Conservation (phyloP, 2,329 filamentous ascomycete species). For the Fusarium coicis region DNA sequence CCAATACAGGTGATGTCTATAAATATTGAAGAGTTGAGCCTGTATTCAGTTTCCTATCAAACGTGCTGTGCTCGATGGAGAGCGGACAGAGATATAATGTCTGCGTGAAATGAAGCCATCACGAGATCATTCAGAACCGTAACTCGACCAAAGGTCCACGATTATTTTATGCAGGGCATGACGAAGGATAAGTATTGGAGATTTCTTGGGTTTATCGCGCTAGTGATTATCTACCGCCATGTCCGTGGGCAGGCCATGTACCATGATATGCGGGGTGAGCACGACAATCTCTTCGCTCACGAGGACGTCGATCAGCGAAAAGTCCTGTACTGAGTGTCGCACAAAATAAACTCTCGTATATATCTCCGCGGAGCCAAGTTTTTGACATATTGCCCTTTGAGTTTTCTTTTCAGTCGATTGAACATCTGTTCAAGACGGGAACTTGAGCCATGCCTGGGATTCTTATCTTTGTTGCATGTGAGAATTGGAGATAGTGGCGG, state of each 20-base stretch:
- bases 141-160: not conserved
- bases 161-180: not conserved
- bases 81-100: not conserved
- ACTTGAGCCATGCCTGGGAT: accelerated
- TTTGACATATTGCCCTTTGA: accelerated
- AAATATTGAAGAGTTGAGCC: too few species aligned
- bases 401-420: accelerated
- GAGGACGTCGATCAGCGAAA: not conserved
- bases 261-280: not conserved
- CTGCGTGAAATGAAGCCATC: not conserved
- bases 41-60: not conserved
- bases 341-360: not conserved
- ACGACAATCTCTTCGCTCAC: not conserved
- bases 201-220: not conserved
- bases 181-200: accelerated
- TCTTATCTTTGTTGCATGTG: not conserved
- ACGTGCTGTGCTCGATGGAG: accelerated
- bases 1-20: accelerated
- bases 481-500: not conserved
- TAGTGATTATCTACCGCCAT: not conserved
- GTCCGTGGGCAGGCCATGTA: not conserved
- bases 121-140: not conserved
- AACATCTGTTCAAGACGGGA: not conserved
- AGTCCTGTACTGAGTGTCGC: not conserved
- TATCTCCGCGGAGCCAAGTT: not conserved